Conservation (phyloP, 2,329 filamentous ascomycete genomes). For the Ophiognomonia clavigignenti-juglandacearum region DNA sequence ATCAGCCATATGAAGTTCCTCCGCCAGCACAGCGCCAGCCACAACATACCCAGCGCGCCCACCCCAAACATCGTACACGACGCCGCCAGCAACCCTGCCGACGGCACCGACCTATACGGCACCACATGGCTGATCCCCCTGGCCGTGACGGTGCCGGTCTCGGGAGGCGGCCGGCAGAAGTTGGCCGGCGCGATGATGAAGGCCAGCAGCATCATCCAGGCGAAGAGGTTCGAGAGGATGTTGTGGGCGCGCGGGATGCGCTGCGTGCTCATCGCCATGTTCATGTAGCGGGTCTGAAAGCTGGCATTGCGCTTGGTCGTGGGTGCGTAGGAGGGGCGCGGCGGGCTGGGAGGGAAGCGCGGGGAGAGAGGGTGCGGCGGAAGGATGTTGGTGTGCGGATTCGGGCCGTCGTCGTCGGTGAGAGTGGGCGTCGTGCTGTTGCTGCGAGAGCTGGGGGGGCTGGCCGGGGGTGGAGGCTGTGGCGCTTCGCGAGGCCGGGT, state of each 20-base stretch:
- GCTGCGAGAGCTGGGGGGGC: constrained; percentile 4
- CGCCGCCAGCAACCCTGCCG: constrained; percentile 34
- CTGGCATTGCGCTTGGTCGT: constrained; percentile 4
- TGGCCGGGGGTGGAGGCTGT: constrained; percentile 9
- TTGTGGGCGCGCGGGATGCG: constrained; percentile 41
- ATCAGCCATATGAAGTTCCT: constrained; percentile 51
- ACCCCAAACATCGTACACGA: constrained; percentile 37
- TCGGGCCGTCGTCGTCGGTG: neutral
- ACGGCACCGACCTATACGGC: constrained; percentile 1
- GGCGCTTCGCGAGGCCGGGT: constrained; percentile 13
- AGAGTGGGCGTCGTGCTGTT: constrained; percentile 6
- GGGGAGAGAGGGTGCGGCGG: neutral
- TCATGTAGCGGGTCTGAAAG: constrained; percentile 31
- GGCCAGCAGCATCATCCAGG: constrained; percentile 46
- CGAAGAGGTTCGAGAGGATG: constrained; percentile 38
- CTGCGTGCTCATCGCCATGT: constrained; percentile 44
- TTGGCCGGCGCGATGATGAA: constrained; percentile 49
- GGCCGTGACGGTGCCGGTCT: constrained; percentile 1
- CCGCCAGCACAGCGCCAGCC: constrained; percentile 38
- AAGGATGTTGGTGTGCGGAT: neutral
- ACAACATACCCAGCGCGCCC: constrained; percentile 34
- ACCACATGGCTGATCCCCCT: neutral
- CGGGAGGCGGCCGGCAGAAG: constrained; percentile 31
- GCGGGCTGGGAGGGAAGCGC: neutral
- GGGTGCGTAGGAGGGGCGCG: neutral